Conservation (phyloP, 2,329 filamentous ascomycete genomes). For the Chaetomiaceae sp. region DNA sequence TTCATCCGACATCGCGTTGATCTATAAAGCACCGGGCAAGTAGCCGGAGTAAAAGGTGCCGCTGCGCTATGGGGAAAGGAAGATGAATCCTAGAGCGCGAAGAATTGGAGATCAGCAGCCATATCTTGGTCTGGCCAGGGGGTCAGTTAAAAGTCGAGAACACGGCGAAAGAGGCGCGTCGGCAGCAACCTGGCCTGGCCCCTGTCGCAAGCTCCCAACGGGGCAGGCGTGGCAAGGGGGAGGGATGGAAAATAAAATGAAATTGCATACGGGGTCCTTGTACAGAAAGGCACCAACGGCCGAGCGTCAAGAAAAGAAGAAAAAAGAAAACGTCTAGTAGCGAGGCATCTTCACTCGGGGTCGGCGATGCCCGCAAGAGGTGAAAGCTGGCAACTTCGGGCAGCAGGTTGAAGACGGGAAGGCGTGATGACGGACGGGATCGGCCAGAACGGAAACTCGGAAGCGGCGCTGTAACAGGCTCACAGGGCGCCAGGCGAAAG, state of each 20-base stretch:
- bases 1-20: slow-evolving; percentile 39
- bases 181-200: slow-evolving; percentile 1
- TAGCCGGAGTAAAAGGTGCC: slow-evolving; percentile 4
- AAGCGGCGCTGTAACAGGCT: slow-evolving; percentile 16
- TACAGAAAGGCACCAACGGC: slow-evolving; percentile 14
- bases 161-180: slow-evolving; percentile 10
- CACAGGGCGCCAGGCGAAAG: slow-evolving; percentile 15
- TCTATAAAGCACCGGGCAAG: slow-evolving; percentile 17
- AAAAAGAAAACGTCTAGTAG: slow-evolving; percentile 15
- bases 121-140: not conserved
- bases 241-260: not conserved
- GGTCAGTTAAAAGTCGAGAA: slow-evolving; percentile 9
- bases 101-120: slow-evolving; percentile 6
- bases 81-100: slow-evolving; percentile 13
- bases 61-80: slow-evolving; percentile 12
- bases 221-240: not conserved
- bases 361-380: slow-evolving; percentile 6
- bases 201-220: slow-evolving; percentile 8
- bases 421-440: not conserved
- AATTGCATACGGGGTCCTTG: slow-evolving; percentile 19
- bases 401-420: slow-evolving; percentile 6
- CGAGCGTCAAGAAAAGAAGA: no score
- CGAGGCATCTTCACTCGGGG: slow-evolving; percentile 15
- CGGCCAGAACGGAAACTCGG: slow-evolving; percentile 3
- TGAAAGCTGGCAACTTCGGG: slow-evolving; percentile 13